Conservation (phyloP, 169 alveolate genomes). For the Cryptosporidium viatorum region DNA sequence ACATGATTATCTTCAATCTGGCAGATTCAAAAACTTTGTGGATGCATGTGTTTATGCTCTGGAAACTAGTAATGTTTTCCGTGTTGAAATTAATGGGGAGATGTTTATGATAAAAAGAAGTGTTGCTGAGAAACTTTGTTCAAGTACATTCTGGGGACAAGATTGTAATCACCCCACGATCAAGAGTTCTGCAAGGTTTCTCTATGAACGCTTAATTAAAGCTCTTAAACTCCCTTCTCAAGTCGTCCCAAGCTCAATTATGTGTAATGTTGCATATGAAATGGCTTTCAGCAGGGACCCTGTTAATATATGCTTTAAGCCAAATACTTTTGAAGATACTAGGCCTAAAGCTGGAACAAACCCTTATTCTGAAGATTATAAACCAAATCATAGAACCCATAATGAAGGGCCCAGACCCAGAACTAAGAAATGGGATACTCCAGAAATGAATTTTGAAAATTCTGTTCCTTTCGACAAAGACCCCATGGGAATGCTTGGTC, state of each 20-base stretch:
- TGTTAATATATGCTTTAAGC: conserved; percentile 7
- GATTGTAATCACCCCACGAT: conserved; percentile 19
- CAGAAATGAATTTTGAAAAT: conserved; percentile 2
- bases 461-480: conserved; percentile 2
- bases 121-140: conserved; percentile 46
- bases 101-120: conserved; percentile 24
- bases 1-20: conserved; percentile 18
- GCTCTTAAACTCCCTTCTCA: conserved; percentile 11
- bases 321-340: conserved; percentile 10
- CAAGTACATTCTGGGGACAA: conserved; percentile 55
- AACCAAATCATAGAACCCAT: neutral
- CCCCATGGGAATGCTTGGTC: conserved; percentile 58
- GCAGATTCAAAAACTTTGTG: conserved; percentile 26
- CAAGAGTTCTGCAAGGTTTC: conserved; percentile 5
- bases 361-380: conserved; percentile 11
- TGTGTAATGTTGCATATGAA: conserved; percentile 51
- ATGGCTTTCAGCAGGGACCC: conserved; percentile 67
- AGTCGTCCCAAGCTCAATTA: conserved; percentile 9
- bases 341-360: conserved; percentile 22
- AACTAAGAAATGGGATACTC: conserved; percentile 17
- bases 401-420: neutral
- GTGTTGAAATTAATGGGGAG: conserved; percentile 50
- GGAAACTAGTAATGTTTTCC: conserved; percentile 21
- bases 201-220: neutral
- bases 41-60: conserved; percentile 35